phyloP scores from a whole-genome alignment of 2,329 filamentous ascomycete genomes.

The Aspergillus neotritici region DNA sequence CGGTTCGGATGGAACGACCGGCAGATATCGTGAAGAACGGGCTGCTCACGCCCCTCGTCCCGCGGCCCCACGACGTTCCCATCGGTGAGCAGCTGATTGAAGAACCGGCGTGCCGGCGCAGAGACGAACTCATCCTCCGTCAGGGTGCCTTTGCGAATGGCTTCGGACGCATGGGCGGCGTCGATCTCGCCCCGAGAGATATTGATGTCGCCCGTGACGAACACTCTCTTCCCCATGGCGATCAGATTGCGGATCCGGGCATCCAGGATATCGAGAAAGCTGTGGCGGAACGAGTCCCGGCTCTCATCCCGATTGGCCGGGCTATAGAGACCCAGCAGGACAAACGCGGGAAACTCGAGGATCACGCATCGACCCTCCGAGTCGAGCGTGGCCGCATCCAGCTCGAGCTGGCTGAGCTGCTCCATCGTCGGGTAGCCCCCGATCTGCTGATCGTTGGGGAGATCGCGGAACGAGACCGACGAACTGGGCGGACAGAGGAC shows the following conservation, averaged over 20 bases:
- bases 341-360: conserved; percentile 90
- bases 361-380: conserved; percentile 87
- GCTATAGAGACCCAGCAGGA: conserved; percentile 86
- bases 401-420: conserved; percentile 56
- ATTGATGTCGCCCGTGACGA: conserved; percentile 86
- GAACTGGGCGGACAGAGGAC: conserved; percentile 69
- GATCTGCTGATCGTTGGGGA: conserved; percentile 69
- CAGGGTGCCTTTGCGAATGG: conserved; percentile 63
- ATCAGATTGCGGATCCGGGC: conserved; percentile 77
- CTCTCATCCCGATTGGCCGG: conserved; percentile 83
- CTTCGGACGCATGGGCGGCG: conserved; percentile 66
- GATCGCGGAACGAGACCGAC: conserved; percentile 64
- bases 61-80: conserved; percentile 60
- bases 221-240: conserved; percentile 72
- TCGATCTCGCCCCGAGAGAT: conserved; percentile 66
- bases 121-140: conserved; percentile 68
- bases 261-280: conserved; percentile 75
- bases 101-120: conserved; percentile 64
- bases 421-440: conserved; percentile 74
- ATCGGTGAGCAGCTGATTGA: conserved; percentile 77
- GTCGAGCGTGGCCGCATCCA: conserved; percentile 71
- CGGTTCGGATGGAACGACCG: conserved; percentile 74
- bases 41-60: conserved; percentile 63
- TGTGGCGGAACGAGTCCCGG: conserved; percentile 73
- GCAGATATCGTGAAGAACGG: conserved; percentile 77